Conservation (phyloP, 768 basidiomycete genomes). For the Suillus luteus region DNA sequence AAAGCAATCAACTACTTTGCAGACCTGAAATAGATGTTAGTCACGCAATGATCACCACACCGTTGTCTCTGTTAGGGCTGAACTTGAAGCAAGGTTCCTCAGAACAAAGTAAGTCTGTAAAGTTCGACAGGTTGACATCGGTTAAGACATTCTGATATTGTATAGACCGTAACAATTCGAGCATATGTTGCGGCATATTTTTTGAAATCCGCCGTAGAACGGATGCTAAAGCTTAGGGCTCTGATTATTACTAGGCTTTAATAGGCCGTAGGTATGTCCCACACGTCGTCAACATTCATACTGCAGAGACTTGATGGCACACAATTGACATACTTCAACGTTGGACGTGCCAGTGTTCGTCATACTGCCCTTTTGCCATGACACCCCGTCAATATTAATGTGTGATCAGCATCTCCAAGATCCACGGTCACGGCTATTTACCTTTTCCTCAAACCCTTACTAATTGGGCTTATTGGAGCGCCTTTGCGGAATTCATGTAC, state of each 20-base stretch:
- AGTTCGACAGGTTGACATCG: conserved; percentile 4
- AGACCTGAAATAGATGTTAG: conserved; percentile 2
- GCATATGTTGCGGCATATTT: not conserved
- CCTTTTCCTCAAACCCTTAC: conserved; percentile 3
- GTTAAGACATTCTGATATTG: conserved; percentile 1
- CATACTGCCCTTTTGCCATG: conserved; percentile 9
- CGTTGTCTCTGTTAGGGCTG: not conserved
- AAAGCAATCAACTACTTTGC: not conserved
- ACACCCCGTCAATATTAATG: conserved; percentile 11
- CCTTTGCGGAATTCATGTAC: conserved; percentile 9
- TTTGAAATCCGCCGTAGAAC: not conserved
- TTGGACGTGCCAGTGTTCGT: not conserved
- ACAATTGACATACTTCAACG: not conserved
- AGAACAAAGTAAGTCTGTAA: conserved; percentile 6
- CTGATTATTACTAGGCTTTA: not conserved
- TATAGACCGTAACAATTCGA: conserved; percentile 1
- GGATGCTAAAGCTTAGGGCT: not conserved
- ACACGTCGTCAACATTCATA: not conserved
- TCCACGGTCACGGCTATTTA: conserved; percentile 10
- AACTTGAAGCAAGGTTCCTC: conserved; percentile 1
- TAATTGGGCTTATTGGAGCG: conserved; percentile 5
- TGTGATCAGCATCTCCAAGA: conserved; percentile 5
- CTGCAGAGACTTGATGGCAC: not conserved
- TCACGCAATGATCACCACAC: not conserved
- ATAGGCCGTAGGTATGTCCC: not conserved